A percentile compares a stretch with the other conserved stretches of the same genome.
Conservation (phyloP, 2,329 filamentous ascomycete species). For the Aspergillus quadrilineatus region DNA sequence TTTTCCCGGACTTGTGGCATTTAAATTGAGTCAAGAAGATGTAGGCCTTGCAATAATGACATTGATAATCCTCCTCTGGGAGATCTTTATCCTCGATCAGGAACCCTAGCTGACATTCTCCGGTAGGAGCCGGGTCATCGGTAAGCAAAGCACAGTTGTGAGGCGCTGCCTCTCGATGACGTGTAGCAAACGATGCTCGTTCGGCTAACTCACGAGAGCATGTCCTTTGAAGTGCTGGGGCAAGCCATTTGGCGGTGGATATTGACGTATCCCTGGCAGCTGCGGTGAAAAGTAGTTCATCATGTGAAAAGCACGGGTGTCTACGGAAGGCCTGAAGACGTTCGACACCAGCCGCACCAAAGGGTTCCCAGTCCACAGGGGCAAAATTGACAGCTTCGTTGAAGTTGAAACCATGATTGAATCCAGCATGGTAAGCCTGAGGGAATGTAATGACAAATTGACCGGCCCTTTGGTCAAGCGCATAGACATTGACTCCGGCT, state of each 20-base stretch:
- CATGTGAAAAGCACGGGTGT: conserved; percentile 95
- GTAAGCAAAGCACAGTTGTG: conserved; percentile 57
- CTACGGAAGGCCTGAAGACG: conserved; percentile 82
- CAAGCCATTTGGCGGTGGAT: conserved; percentile 91
- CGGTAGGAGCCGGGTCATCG: conserved; percentile 44
- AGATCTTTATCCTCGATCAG: conserved; percentile 71
- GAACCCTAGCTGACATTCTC: conserved; percentile 60
- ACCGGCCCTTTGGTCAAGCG: conserved; percentile 91
- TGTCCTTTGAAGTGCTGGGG: conserved; percentile 78
- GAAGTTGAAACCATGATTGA: conserved; percentile 98
- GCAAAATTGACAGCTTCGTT: conserved; percentile 99
- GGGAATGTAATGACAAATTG: conserved; percentile 97
- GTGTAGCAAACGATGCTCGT: conserved; percentile 66
- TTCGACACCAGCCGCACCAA: conserved; percentile 80
- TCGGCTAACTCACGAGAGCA: conserved; percentile 69
- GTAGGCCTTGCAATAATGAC: conserved; percentile 87
- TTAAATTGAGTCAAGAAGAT: conserved; percentile 87
- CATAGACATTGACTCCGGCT: conserved; percentile 88
- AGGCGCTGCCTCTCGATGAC: conserved; percentile 57
- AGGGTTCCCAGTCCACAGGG: conserved; percentile 91
- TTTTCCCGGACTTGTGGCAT: conserved; percentile 77
- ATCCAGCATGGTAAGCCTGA: conserved; percentile 94
- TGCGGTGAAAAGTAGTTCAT: conserved; percentile 89
- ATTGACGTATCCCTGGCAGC: conserved; percentile 78
- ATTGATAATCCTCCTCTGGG: conserved; percentile 89